These are phyloP conservation scores for Colletotrichum gigasporum DNA, from an alignment of 2,329 filamentous ascomycete species.

Conservation along the genomic window DNA sequence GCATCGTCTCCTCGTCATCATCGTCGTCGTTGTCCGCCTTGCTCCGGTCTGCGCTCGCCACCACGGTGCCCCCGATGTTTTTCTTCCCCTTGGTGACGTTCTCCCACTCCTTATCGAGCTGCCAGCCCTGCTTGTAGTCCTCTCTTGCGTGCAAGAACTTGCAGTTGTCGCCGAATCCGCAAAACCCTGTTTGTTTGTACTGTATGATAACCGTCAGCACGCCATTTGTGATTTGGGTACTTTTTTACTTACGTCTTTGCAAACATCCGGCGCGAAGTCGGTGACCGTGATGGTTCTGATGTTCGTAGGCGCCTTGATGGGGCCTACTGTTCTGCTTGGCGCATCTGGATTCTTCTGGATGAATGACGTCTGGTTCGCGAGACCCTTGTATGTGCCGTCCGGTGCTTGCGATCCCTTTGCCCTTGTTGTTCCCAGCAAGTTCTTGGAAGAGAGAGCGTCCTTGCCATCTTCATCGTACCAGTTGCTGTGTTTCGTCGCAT, in stretches of 20 bases:
- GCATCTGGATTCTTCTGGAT: constrained; percentile 85
- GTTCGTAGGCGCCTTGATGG: constrained; percentile 88
- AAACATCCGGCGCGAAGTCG: constrained; percentile 92
- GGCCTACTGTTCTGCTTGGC: constrained; percentile 76
- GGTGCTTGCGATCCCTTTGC: constrained; percentile 36
- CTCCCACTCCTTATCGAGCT: constrained; percentile 95
- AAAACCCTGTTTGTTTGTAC: constrained; percentile 65
- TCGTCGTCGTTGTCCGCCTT: constrained; percentile 50
- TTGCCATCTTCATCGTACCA: constrained; percentile 84
- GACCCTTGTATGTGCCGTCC: constrained; percentile 81
- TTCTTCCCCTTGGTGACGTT: constrained; percentile 78
- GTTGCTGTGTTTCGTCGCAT: constrained; percentile 88
- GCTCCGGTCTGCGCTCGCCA: constrained; percentile 66
- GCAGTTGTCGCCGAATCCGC: constrained; percentile 74
- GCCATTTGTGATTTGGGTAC: constrained; percentile 89
- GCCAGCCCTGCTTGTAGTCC: constrained; percentile 92
- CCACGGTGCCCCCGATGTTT: constrained; percentile 66
- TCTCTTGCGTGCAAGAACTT: constrained; percentile 82
- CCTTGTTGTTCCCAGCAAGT: constrained; percentile 67
- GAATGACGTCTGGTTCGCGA: constrained; percentile 77
- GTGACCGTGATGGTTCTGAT: constrained; percentile 90
- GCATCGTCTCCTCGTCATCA: constrained; percentile 72
- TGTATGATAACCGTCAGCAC: constrained; percentile 96
- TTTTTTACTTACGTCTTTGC: constrained; percentile 96
- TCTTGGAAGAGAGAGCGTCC: constrained; percentile 57